Base-by-base conservation (phyloP, 2,329 filamentous ascomycete genomes). In the Fusarium coicis region DNA sequence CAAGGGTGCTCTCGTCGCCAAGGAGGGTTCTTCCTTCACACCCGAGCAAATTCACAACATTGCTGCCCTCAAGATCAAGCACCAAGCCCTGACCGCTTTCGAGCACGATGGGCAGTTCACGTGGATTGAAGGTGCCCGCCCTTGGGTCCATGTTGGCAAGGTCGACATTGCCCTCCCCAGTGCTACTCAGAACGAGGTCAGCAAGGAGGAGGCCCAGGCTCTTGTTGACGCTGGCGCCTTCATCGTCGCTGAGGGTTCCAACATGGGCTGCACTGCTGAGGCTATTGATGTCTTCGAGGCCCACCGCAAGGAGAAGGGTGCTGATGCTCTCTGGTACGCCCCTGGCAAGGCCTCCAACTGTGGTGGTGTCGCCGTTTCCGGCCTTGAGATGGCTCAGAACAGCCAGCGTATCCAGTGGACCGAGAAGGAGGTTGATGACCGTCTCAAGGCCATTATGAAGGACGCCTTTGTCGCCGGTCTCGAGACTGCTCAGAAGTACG, bases 351-450 rank as follows among this genome's bases (percentile, higher is more conserved):
- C 96, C 37, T 94, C 96, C 86, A 98, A 98, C 87, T 95, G 94
- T 77, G 96, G 96, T 83, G 96, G 96, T 88, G 96, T 98, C 65
- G 96, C 96, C 64, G 96, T 99, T 44, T 97, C 95, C 6, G 96
- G 96, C 78, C 91, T 99, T 49, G 96, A 99, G 89, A 99, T 99
- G 96, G 95, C 96, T 12, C 96, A 99, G 90, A 98, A 99, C 90
- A 96, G 93, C 75, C 86, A 92, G 84, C 92, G 96, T 69, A 87
- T 98, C 75, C 89, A 86, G 80, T 99, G 96, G 96, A 93, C 93
- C 34, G 80, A 87, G 52, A 93, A 97, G 87, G 93, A 97, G 87
- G 96, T 98, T 74, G 96, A 98, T 85, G 86, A 88, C 77, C 94
- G 94, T 86, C 92, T 99, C 80, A 95, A 97, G 89, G 87, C 84